These are phyloP conservation scores for Gossypium stocksii DNA, from an alignment of 345 rosid genomes.

Conservation along the genomic window DNA sequence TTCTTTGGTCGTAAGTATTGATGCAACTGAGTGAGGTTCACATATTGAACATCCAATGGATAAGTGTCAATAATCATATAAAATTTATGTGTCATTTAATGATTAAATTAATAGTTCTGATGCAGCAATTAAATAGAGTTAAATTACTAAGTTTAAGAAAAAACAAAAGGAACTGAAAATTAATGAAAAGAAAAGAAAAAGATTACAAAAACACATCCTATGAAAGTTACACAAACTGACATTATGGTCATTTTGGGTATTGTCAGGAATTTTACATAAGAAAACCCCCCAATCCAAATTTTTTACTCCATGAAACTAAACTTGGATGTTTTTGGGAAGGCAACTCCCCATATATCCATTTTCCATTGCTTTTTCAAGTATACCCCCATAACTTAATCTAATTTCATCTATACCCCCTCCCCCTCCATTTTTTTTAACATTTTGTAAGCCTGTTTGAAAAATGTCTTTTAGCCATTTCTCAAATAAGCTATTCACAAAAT, in stretches of 20 bases:
- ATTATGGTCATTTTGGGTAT: conserved; percentile 21
- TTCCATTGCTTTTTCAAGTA: conserved; percentile 23
- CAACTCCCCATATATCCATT: conserved; percentile 45
- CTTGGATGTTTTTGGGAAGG: conserved; percentile 54
- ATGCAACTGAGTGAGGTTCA: no score
- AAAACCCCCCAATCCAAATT: not conserved
- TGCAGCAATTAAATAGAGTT: no score
- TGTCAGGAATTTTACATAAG: conserved; percentile 30
- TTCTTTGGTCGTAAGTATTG: no score
- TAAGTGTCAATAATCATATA: no score
- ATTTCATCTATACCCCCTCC: conserved; percentile 32
- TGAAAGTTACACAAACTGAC: conserved; percentile 25
- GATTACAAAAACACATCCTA: conserved; percentile 25
- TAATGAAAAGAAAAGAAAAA: not conserved
- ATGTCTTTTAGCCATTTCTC: conserved; percentile 72
- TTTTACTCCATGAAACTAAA: conserved; percentile 25
- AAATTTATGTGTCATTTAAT: no score
- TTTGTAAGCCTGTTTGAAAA: conserved; percentile 50
- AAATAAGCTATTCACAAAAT: conserved; percentile 41
- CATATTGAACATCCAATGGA: no score
- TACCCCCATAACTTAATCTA: conserved; percentile 42
- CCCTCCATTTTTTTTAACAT: conserved; percentile 37
- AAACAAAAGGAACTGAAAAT: not conserved
- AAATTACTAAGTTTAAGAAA: no score
- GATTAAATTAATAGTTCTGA: no score